A percentile compares a stretch with the other conserved stretches of the same genome.
Evolutionary conservation across 1,284 basidiomycete species (phyloP).

Genomic region (Xanthoconium separans): DNA sequence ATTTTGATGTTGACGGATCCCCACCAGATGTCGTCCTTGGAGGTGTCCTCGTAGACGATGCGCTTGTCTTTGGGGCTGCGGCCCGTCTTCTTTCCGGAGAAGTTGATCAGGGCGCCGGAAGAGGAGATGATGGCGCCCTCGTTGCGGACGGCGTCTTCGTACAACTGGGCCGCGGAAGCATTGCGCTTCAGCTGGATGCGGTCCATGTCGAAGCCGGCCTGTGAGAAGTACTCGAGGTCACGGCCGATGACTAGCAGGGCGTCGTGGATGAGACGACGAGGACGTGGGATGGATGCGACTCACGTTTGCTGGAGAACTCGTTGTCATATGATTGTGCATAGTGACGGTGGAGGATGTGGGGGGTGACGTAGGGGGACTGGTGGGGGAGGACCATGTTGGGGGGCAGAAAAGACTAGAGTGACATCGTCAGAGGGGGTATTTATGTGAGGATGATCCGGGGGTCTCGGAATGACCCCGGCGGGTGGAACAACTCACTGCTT

Average conservation of each 20-base stretch:
- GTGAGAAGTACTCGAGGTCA: conserved; percentile 97
- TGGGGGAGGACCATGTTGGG: conserved; percentile 56
- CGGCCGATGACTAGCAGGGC: conserved; percentile 71
- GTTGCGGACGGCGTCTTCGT: conserved; percentile 98
- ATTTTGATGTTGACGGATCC: conserved; percentile 99
- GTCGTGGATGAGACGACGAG: conserved; percentile 10
- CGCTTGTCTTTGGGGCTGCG: conserved; percentile 99
- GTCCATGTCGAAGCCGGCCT: conserved; percentile 99
- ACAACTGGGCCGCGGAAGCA: conserved; percentile 91
- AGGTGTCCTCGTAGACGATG: conserved; percentile 97
- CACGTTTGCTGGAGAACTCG: conserved; percentile 59
- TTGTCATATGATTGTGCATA: conserved; percentile 72
- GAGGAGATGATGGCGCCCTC: conserved; percentile 98
- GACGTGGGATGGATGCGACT: conserved; percentile 21
- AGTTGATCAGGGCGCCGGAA: conserved; percentile 98
- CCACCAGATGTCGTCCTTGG: conserved; percentile 99
- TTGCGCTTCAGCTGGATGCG: conserved; percentile 90
- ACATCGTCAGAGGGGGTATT: conserved; percentile 8
- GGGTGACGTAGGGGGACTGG: conserved; percentile 78
- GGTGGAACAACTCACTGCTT: conserved; percentile 22
- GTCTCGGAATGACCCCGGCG: conserved; percentile 19
- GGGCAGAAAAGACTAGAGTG: background rate
- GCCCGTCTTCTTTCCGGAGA: conserved; percentile 99
- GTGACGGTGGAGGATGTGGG: conserved; percentile 80
- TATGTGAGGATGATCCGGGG: conserved; percentile 26